Evolutionary conservation across 2,329 filamentous ascomycete species (phyloP), one percentile per base, ranked within the genome.

Genomic region (Penicillium sclerotiorum): DNA sequence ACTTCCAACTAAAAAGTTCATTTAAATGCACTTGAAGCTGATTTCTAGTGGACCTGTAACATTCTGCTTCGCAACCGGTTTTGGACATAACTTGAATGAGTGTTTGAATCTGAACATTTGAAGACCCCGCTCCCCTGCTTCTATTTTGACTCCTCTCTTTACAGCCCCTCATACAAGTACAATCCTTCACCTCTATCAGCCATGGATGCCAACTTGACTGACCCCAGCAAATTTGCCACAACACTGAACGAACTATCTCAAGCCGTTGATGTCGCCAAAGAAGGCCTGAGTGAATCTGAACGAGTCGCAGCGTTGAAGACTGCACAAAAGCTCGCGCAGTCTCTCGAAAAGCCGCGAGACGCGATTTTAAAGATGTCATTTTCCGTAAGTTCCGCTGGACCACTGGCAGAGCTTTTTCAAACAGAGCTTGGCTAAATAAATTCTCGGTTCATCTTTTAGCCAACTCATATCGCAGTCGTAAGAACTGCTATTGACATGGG

Each of bases 401-500:
- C 5, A 5, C n/a, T 38, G 5, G n/a, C 3, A 8, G 15, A 8
- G 18, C 6, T 9, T 23, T 23, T 28, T 28, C 23, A 38, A 25
- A 28, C 9, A n/a, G n/a, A n/a, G n/a, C n/a, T n/a, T n/a, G n/a
- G n/a, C n/a, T n/a, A n/a, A n/a, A n/a, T n/a, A n/a, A n/a, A n/a
- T n/a, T n/a, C n/a, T n/a, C n/a, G n/a, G n/a, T n/a, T n/a, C n/a
- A n/a, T n/a, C n/a, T n/a, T n/a, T n/a, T n/a, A 59, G 57, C 52
- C 57, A 5, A 51, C 45, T 6, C 52, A 57, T 20, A 36, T 48
- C 1, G 45, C 52, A 33, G 54, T 49, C 42, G 50, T 60, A 5
- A 40, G 55, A 9, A 50, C 56, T 30, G 55, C 45, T 1, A 48
- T 58, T n/a, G 51, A 60, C 20, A 25, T 60, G n/a, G 51, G 38